Evolutionary conservation across 1,284 basidiomycete genomes (phyloP), one percentile per base, ranked within the genome.

Genomic region (Mycena sp.): DNA sequence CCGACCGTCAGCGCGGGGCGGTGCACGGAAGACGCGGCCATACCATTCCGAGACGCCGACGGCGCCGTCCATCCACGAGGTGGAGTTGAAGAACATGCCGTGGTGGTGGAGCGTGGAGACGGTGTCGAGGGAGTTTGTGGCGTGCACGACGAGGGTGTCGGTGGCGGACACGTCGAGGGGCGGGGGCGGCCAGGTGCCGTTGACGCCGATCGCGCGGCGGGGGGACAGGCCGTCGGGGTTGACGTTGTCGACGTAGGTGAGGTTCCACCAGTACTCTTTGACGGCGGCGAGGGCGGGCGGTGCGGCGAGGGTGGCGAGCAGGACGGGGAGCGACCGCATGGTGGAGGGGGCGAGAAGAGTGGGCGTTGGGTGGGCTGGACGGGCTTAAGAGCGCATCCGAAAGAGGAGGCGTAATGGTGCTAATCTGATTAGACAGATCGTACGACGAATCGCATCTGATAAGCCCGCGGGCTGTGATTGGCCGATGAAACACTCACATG

Each of bases 161-260:
- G 84, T 86, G 16, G 86, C 84, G 67, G 83, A 84, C n/a, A 94
- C 85, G 51, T 88, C 84, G 64, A 96, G 78, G 0, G 93, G 87
- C 5, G 95, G 95, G 2, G 93, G 94, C 90, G 95, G 95, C 95
- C 95, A 98, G 5, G 92, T 90, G 19, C 89, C 87, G 74, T 98
- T 98, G 57, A 97, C 86, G 59, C 95, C 95, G 61, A 97, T 87
- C 51, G 88, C 94, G 29, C 87, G 82, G 54, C 95, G 88, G 26
- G 87, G 80, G 57, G 80, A 84, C 52, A 93, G 83, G 4, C 90
- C 91, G 70, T 94, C 91, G n/a, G 93, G 93, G 74, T 88, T 91
- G 57, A 83, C 87, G 63, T 87, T 76, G 30, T 88, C 73, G 61
- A 91, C 88, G 62, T 90, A 93, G 70, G 86, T 90, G 73, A 95